Conservation (phyloP, 768 basidiomycete genomes). For the Crassisporium funariophilum region DNA sequence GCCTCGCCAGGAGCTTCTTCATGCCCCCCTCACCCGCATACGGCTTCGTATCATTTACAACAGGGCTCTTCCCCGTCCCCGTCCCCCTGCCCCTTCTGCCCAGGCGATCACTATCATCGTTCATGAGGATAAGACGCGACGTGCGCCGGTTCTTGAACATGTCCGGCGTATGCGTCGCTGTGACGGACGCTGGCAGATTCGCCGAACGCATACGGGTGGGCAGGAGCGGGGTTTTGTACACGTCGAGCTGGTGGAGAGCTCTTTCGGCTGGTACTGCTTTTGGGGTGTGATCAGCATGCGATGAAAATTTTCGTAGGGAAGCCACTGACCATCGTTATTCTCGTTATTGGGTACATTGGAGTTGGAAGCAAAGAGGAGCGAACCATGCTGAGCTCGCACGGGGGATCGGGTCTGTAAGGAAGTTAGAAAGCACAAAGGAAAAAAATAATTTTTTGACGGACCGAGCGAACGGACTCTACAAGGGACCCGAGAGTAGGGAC, state of each 20-base stretch:
- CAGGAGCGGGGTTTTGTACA: constrained; percentile 78
- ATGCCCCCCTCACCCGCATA: constrained; percentile 80
- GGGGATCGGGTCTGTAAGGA: constrained; percentile 47
- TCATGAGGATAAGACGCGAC: constrained; percentile 56
- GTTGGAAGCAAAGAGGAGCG: constrained; percentile 49
- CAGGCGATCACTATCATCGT: constrained; percentile 57
- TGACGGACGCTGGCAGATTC: constrained; percentile 31
- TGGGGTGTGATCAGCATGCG: constrained; percentile 16
- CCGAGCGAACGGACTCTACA: constrained; percentile 55
- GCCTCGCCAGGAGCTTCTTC: constrained; percentile 71
- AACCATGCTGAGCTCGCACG: constrained; percentile 54
- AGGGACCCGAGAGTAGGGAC: constrained; percentile 61
- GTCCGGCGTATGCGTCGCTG: constrained; percentile 50
- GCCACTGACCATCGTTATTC: constrained; percentile 28
- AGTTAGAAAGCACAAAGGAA: constrained; percentile 7
- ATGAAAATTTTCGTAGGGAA: constrained; percentile 2
- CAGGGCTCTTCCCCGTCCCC: constrained; percentile 42
- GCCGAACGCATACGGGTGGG: constrained; percentile 57
- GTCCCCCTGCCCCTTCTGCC: constrained; percentile 40
- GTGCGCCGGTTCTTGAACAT: constrained; percentile 60
- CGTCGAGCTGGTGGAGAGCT: constrained; percentile 70
- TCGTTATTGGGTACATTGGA: constrained; percentile 31
- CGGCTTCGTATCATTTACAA: constrained; percentile 64
- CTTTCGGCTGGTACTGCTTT: constrained; percentile 64
- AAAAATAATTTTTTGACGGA: constrained; percentile 35